Percentiles rank a stretch among this genome's conserved stretches.
Conservation (phyloP, 2,329 filamentous ascomycete genomes). For the Neocatenulostroma microsporum region DNA sequence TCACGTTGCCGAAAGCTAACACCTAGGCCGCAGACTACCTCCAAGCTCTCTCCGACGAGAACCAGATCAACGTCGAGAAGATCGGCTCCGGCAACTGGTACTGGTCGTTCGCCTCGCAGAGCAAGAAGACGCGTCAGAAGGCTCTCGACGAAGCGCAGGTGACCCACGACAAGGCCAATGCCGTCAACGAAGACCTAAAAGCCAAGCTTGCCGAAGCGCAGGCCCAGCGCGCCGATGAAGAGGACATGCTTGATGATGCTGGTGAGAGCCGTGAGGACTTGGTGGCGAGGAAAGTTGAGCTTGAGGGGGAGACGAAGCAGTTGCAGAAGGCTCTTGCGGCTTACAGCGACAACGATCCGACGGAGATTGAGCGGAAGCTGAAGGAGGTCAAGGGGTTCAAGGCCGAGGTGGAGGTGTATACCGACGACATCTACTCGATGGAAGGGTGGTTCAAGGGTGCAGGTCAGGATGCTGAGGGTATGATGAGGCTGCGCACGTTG, state of each 20-base stretch:
- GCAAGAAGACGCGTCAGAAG: conserved; percentile 41
- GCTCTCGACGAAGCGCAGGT: conserved; percentile 31
- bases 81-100: conserved; percentile 67
- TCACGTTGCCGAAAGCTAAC: no score
- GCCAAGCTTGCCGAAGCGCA: conserved; percentile 33
- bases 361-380: conserved; percentile 37
- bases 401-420: conserved; percentile 30
- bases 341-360: conserved; percentile 41
- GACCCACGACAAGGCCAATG: conserved; percentile 32
- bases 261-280: conserved; percentile 31
- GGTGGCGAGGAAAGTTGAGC: conserved; percentile 27
- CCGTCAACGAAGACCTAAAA: conserved; percentile 31
- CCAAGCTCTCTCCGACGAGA: conserved; percentile 54
- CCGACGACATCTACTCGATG: conserved; percentile 41
- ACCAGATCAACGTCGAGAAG: conserved; percentile 57
- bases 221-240: conserved; percentile 33
- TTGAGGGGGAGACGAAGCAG: conserved; percentile 32
- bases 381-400: conserved; percentile 25
- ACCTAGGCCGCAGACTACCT: conserved; percentile 57
- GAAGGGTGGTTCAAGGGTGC: conserved; percentile 35
- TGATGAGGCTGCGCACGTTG: conserved; percentile 37
- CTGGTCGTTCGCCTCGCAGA: conserved; percentile 58
- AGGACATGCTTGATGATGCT: conserved; percentile 26
- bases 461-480: conserved; percentile 30
- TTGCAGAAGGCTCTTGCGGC: conserved; percentile 36